Evolutionary conservation across 495 filamentous ascomycete genomes (phyloP).

Genomic region (Friedmanniomyces simplex): DNA sequence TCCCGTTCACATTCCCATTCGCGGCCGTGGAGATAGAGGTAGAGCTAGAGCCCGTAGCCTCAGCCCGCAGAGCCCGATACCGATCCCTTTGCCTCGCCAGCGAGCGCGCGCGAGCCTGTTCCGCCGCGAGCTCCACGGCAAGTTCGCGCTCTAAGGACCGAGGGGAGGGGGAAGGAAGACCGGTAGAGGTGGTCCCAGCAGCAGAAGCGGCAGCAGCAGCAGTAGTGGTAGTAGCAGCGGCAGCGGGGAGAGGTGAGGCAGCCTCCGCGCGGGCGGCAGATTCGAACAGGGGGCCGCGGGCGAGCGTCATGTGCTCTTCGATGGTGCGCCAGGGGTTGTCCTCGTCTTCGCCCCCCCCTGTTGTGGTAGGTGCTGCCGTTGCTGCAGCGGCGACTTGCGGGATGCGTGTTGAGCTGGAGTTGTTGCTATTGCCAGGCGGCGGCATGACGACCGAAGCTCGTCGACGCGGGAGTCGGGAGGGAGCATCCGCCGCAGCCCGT

Average conservation of each 20-base stretch:
- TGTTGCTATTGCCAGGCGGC: slow-evolving; percentile 8
- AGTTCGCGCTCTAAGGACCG: slow-evolving; percentile 2
- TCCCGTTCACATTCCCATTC: not conserved
- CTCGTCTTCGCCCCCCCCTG: slow-evolving; percentile 9
- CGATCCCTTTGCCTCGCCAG: slow-evolving; percentile 12
- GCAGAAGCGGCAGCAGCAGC: no score
- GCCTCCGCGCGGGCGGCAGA: slow-evolving; percentile 12
- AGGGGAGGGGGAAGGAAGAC: not conserved
- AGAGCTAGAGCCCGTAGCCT: no score
- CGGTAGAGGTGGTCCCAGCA: no score
- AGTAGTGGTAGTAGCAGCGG: not conserved
- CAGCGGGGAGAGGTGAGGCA: slow-evolving; percentile 9
- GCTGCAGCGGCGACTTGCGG: not conserved
- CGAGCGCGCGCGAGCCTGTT: slow-evolving; percentile 7
- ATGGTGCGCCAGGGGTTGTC: slow-evolving; percentile 39
- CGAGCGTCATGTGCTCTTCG: slow-evolving; percentile 31
- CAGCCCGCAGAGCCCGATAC: not conserved
- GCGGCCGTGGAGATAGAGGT: not conserved
- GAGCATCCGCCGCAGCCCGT: not conserved
- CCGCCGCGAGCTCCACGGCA: slow-evolving; percentile 6
- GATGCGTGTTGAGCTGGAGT: not conserved
- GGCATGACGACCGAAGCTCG: slow-evolving; percentile 23
- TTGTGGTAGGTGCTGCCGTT: not conserved
- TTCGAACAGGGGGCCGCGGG: slow-evolving; percentile 26
- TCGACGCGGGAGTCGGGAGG: slow-evolving; percentile 23